A percentile compares a stretch with the other conserved stretches of the same genome.
phyloP scores from a whole-genome alignment of 805 yeast genomes.

The Yarrowia divulgata region DNA sequence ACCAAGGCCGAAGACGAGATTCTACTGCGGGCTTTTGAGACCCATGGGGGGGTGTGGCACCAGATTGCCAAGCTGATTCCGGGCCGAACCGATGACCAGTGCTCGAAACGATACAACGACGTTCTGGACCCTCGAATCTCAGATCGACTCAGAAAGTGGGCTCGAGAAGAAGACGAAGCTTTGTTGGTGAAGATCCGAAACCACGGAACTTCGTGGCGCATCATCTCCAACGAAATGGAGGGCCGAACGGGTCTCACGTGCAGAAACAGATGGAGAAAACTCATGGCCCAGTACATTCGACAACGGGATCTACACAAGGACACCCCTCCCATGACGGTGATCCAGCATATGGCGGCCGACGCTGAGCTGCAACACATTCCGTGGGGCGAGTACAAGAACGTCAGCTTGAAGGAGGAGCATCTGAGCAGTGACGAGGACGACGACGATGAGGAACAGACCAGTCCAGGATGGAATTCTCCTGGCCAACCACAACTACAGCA shows the following conservation, averaged over 20 bases:
- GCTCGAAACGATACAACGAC: slow-evolving; percentile 89
- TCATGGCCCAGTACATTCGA: slow-evolving; percentile 58
- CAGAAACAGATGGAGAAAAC: slow-evolving; percentile 90
- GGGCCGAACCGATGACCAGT: slow-evolving; percentile 93
- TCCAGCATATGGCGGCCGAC: slow-evolving; percentile 35
- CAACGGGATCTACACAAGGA: slow-evolving; percentile 23
- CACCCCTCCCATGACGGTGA: slow-evolving; percentile 31
- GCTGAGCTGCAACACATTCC: slow-evolving; percentile 19
- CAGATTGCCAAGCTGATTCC: slow-evolving; percentile 76
- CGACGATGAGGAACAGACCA: slow-evolving; percentile 26
- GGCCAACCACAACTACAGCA: slow-evolving; percentile 12
- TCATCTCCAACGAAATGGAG: slow-evolving; percentile 71
- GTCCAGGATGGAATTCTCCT: slow-evolving; percentile 19
- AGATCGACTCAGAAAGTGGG: slow-evolving; percentile 82
- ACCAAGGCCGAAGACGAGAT: slow-evolving; percentile 76
- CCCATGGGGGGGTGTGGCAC: slow-evolving; percentile 85
- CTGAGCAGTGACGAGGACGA: slow-evolving; percentile 33
- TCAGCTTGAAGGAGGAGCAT: slow-evolving; percentile 23
- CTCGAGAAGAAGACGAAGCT: slow-evolving; percentile 72
- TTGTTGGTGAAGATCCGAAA: slow-evolving; percentile 70
- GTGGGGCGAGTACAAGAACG: slow-evolving; percentile 32
- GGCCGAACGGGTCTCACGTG: slow-evolving; percentile 90
- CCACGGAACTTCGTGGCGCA: slow-evolving; percentile 90
- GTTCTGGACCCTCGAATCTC: slow-evolving; percentile 83
- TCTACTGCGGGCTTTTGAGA: slow-evolving; percentile 67